Percentiles rank a stretch among this genome's conserved stretches.
These are phyloP conservation scores for Exophiala dermatitidis DNA, from an alignment of 2,329 filamentous ascomycete genomes.

Conservation along the genomic window DNA sequence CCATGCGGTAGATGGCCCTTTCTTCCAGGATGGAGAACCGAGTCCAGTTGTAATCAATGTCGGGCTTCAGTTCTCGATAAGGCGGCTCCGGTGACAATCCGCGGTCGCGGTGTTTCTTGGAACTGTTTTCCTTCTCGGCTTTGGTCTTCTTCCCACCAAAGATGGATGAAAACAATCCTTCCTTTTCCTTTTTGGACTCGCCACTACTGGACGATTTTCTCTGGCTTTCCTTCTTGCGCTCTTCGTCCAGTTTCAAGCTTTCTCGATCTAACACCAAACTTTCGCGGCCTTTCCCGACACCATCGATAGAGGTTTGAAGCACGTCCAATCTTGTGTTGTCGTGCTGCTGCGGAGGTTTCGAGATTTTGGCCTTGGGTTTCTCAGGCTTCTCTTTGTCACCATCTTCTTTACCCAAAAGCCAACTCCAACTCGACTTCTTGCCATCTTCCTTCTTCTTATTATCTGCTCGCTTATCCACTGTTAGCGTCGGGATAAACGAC, in stretches of 20 bases:
- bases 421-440: conserved; percentile 70
- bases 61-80: conserved; percentile 66
- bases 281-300: conserved; percentile 59
- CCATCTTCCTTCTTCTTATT: conserved; percentile 66
- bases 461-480: conserved; percentile 67
- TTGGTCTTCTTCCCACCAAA: conserved; percentile 85
- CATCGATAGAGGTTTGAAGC: conserved; percentile 78
- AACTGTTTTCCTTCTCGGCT: conserved; percentile 62
- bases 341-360: conserved; percentile 49
- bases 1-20: conserved; percentile 95
- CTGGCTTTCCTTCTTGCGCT: conserved; percentile 68
- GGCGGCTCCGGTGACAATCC: conserved; percentile 75
- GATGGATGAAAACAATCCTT: conserved; percentile 85
- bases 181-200: conserved; percentile 77
- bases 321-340: conserved; percentile 81
- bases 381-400: conserved; percentile 55
- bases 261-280: conserved; percentile 79
- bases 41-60: conserved; percentile 94
- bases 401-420: conserved; percentile 69
- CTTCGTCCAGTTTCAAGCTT: conserved; percentile 60
- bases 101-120: conserved; percentile 67
- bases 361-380: conserved; percentile 58
- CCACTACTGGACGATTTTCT: conserved; percentile 60
- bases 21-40: conserved; percentile 93
- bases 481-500: conserved; percentile 70